phyloP scores from a whole-genome alignment of 352 stramenopile genomes.

The Phytophthora sansomeana region DNA sequence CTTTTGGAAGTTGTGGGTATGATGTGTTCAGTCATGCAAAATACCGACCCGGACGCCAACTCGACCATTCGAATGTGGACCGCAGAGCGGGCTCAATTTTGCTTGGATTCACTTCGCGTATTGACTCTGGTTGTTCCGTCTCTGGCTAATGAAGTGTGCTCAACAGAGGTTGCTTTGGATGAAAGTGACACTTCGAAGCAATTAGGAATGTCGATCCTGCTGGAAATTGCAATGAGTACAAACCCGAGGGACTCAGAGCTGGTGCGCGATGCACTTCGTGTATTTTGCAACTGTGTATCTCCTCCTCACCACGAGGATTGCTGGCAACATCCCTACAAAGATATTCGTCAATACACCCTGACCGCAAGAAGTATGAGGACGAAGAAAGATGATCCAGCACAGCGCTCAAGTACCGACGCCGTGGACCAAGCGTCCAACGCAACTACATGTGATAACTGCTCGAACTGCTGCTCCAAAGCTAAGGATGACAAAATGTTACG shows the following conservation, averaged over 20 bases:
- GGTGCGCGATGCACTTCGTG: constrained; percentile 72
- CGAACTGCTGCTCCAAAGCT: constrained; percentile 62
- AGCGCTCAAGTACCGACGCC: constrained; percentile 17
- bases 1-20: constrained; percentile 81
- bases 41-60: constrained; percentile 58
- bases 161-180: constrained; percentile 69
- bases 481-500: constrained; percentile 75
- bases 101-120: constrained; percentile 75
- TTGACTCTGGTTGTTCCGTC: constrained; percentile 78
- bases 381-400: constrained; percentile 43
- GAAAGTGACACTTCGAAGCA: constrained; percentile 51
- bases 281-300: constrained; percentile 89
- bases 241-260: constrained; percentile 79
- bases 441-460: constrained; percentile 16
- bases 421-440: constrained; percentile 9
- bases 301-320: constrained; percentile 80
- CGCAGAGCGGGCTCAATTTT: constrained; percentile 82
- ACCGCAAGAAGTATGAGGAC: constrained; percentile 76
- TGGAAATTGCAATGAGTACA: constrained; percentile 81
- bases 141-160: constrained; percentile 79
- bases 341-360: constrained; percentile 82
- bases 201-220: constrained; percentile 71
- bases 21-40: constrained; percentile 71
- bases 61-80: constrained; percentile 73
- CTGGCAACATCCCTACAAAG: constrained; percentile 87